A percentile compares a stretch with the other conserved stretches of the same genome.
phyloP scores from a whole-genome alignment of 352 stramenopile genomes.

The Pythium utonaiense region DNA sequence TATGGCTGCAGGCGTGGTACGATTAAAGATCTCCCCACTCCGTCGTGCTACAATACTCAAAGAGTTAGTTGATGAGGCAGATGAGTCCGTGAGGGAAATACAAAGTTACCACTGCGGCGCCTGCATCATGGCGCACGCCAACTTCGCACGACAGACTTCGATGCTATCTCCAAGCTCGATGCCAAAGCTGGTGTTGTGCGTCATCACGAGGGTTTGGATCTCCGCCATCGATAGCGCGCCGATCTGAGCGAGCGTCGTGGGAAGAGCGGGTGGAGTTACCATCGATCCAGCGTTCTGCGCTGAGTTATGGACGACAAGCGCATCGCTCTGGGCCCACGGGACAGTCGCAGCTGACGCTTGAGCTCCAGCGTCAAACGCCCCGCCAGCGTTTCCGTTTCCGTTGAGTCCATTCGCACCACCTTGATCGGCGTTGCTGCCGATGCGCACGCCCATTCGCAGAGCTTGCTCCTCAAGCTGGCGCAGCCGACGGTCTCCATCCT shows the following conservation, averaged over 20 bases:
- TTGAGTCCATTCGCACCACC: too few relatives aligned
- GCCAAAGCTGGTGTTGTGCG: neutral
- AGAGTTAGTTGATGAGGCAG: too few relatives aligned
- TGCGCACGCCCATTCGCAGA: neutral
- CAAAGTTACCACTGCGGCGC: neutral
- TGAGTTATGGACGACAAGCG: too few relatives aligned
- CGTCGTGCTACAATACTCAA: neutral
- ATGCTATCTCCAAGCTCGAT: neutral
- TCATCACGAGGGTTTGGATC: neutral
- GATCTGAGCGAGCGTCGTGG: neutral
- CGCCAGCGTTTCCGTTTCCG: too few relatives aligned
- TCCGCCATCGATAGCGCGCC: neutral
- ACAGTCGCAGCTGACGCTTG: too few relatives aligned
- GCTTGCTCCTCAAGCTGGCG: neutral
- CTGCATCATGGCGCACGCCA: neutral
- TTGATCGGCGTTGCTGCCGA: neutral
- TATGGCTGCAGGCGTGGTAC: too few relatives aligned
- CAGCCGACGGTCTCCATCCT: neutral
- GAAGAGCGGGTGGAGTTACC: neutral
- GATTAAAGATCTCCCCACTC: neutral
- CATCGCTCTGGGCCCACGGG: too few relatives aligned
- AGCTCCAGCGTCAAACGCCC: too few relatives aligned
- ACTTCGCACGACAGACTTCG: neutral
- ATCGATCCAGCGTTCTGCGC: too few relatives aligned
- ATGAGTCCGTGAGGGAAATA: neutral